Base-by-base conservation (phyloP, 352 stramenopile genomes). In the Phytophthora citricola region DNA sequence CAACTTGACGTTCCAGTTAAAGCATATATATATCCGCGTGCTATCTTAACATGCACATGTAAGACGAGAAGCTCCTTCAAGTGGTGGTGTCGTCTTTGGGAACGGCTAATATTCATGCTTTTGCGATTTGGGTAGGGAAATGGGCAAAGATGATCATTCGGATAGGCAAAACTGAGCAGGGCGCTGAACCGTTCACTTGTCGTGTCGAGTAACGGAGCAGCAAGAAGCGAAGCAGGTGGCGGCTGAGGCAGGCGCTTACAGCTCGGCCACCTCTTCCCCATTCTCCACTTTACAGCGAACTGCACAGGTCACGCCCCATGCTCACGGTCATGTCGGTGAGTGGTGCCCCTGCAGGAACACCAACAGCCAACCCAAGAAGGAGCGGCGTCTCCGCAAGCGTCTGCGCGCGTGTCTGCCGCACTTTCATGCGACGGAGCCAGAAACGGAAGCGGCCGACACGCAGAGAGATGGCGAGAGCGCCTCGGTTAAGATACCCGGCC, bases 241-340 rank as follows among this genome's bases (percentile, higher is more conserved):
- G 34, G 55, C 60, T 71, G 54, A 70, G 65, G 64, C 60, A 76
- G 63, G 68, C 67, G 63, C 49, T 60, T 43, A 64, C 59, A 63
- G 43, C 29, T 17, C 24, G 41, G 8, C 12, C 12, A 20, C 20
- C 14, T 36, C 14, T 38, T 26, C 17, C 31, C 36, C 48, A 54
- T 45, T 66, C 45, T 29, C 20, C 55, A 32, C 51, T 57, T 59
- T 53, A 39, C 66, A 63, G 27, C 45, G 22, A 32, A 44, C 24
- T 29, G 36, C 50, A 47, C 34, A 51, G 39, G 40, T 3, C 38
- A 15, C 27, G 11, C 10, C 8, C 6, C 22, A 77, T 77, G 69
- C 29, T 59, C 40, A 41, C 50, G 9, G 45, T 67, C 58, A 77
- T 74, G 58, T 71, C 59, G 6, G 59, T 71, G 38, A 66, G 58